Conservation (phyloP, 2,329 filamentous ascomycete species). For the Colletotrichum tofieldiae region DNA sequence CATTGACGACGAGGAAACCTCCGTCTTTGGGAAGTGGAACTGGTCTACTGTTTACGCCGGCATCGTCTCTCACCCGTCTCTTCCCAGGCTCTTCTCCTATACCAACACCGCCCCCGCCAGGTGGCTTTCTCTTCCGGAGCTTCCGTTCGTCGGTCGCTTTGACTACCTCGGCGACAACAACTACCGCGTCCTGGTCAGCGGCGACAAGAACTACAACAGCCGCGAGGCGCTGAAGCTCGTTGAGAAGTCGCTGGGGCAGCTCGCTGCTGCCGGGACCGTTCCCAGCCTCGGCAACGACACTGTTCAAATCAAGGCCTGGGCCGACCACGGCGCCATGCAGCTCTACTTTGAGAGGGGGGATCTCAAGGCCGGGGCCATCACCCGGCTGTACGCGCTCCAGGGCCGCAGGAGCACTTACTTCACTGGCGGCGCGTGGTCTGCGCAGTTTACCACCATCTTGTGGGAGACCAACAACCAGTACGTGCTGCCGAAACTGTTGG, state of each 20-base stretch:
- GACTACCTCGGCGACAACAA: conserved; percentile 48
- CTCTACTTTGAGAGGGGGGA: conserved; percentile 49
- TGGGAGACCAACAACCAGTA: conserved; percentile 53
- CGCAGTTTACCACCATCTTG: conserved; percentile 52
- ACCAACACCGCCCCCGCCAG: conserved; percentile 50
- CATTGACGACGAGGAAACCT: conserved; percentile 50
- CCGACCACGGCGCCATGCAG: conserved; percentile 52
- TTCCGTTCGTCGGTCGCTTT: conserved; percentile 50
- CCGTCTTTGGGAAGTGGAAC: conserved; percentile 52
- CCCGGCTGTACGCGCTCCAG: conserved; percentile 55
- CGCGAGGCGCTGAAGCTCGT: conserved; percentile 48
- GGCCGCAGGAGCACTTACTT: conserved; percentile 58
- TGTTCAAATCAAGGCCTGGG: conserved; percentile 48
- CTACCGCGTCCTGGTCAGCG: conserved; percentile 49
- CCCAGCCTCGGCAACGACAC: conserved; percentile 35
- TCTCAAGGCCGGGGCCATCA: conserved; percentile 54
- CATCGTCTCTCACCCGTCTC: conserved; percentile 51
- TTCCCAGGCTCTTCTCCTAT: conserved; percentile 48
- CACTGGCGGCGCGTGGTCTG: conserved; percentile 54
- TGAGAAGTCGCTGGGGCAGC: conserved; percentile 45
- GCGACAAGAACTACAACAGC: conserved; percentile 43
- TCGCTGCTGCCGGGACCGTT: conserved; percentile 46
- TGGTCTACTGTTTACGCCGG: conserved; percentile 53
- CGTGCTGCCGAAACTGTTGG: conserved; percentile 49
- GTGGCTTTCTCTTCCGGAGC: conserved; percentile 47